Evolutionary conservation across 305 asterid genomes (phyloP).

Genomic region (Nicotiana rustica): DNA sequence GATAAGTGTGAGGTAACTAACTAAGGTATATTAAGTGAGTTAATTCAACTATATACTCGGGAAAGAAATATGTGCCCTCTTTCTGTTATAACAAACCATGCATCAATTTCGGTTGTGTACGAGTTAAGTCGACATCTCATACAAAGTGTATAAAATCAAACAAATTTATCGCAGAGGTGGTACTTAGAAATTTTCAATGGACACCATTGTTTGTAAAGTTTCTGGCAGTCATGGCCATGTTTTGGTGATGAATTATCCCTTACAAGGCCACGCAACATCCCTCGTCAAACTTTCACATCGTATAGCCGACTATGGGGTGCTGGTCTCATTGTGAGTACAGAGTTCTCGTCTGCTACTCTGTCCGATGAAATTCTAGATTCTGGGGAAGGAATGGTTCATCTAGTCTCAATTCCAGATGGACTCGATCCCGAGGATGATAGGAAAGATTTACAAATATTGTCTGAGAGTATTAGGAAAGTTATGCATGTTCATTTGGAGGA

Average conservation of each 20-base stretch:
- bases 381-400: constrained; percentile 23
- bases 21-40: too few species aligned
- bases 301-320: constrained; percentile 46
- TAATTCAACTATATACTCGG: not conserved
- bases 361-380: not conserved
- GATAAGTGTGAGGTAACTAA: too few species aligned
- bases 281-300: constrained; percentile 54
- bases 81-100: not conserved
- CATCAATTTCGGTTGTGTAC: too few species aligned
- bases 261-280: constrained; percentile 64
- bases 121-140: not conserved
- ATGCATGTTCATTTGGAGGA: constrained; percentile 54
- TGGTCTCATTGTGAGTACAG: constrained; percentile 54
- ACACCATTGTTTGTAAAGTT: too few species aligned
- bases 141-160: not conserved
- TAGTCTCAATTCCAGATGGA: constrained; percentile 53
- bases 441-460: constrained; percentile 45
- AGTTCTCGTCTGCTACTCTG: not conserved
- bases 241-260: constrained; percentile 52
- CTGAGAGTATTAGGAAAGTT: constrained; percentile 38
- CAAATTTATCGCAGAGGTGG: not conserved
- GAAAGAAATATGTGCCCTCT: not conserved
- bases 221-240: constrained; percentile 43
- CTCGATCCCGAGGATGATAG: constrained; percentile 44
- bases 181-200: not conserved